Evolutionary conservation across 306 rosid genomes (phyloP), one percentile per base, ranked within the genome.

Genomic region (Delonix regia): DNA sequence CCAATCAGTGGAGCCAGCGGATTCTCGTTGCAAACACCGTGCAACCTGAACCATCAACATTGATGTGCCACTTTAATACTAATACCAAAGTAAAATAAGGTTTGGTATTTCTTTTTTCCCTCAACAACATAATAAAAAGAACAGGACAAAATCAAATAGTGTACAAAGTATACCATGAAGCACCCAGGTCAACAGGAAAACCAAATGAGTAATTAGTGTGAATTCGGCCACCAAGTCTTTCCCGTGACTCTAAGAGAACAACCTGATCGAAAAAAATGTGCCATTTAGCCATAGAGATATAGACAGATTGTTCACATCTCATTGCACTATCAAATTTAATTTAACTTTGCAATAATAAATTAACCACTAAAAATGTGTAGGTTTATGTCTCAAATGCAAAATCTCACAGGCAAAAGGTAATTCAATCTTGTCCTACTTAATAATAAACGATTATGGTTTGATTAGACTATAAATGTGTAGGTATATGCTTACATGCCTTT

Each of bases 1-100:
- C 98, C 97, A 81, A 96, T 93, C 78, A 96, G 59, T 30, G 96
- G 97, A 67, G 99, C 99, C 80, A 96, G 83, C 3, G 99, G 99
- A 90, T 96, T 96, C 83, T 96, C 97, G 69, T 91, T 82, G 86
- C 97, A 87, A 51, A 96, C 99, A 30, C 99, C 99, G 77, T 96
- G 99, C 93, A 96, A 87, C 99, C 99, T 95, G 80, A 84, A 75
- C 16, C 78, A 79, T 27, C 49, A 64, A 38, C 12, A 38, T 36
- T 64, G 14, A 47, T 69, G 60, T 9, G 8, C 55, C 60, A 86
- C 21, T 52, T 73, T 47, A 38, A 38, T 49, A 49, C 56, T 30
- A 33, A 41, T 34, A 78, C 64, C 27, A 39, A 16, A 65, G 52
- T 34, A 8, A 53, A 19, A 5, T 33, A n/a, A n/a, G n/a, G n/a